A percentile compares a stretch with the other conserved stretches of the same genome.
Evolutionary conservation across 805 yeast species (phyloP).

Genomic region (Metschnikowia kunwiensis): DNA sequence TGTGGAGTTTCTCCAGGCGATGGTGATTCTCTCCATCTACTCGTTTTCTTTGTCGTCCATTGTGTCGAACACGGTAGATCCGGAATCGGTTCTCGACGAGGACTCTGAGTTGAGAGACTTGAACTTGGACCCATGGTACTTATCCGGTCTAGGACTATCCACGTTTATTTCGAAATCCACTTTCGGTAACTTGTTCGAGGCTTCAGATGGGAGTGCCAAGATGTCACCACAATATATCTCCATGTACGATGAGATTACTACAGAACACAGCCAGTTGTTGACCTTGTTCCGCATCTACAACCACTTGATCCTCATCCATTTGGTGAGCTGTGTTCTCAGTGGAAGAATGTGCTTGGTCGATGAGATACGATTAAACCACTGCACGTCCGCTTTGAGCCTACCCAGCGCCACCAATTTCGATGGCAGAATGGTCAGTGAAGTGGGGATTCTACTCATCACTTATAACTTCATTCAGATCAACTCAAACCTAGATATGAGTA

Average conservation of each 20-base stretch:
- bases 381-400: conserved; percentile 54
- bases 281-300: conserved; percentile 67
- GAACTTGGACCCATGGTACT: conserved; percentile 65
- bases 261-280: conserved; percentile 44
- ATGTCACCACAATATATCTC: conserved; percentile 10
- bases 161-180: conserved; percentile 55
- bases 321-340: conserved; percentile 60
- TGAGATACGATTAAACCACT: conserved; percentile 54
- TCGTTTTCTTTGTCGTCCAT: conserved; percentile 56
- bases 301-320: conserved; percentile 64
- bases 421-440: conserved; percentile 78
- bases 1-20: conserved; percentile 65
- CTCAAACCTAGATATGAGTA: conserved; percentile 18
- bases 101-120: conserved; percentile 32
- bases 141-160: conserved; percentile 63
- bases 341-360: conserved; percentile 66
- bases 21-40: conserved; percentile 63
- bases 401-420: conserved; percentile 72
- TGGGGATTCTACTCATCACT: conserved; percentile 54
- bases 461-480: conserved; percentile 53
- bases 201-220: conserved; percentile 5
- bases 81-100: conserved; percentile 13
- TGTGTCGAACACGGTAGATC: conserved; percentile 20
- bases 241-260: conserved; percentile 16
- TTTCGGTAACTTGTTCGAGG: conserved; percentile 33